Evolutionary conservation across 2,329 filamentous ascomycete genomes (phyloP).

Genomic region (Clonostachys byssicola): DNA sequence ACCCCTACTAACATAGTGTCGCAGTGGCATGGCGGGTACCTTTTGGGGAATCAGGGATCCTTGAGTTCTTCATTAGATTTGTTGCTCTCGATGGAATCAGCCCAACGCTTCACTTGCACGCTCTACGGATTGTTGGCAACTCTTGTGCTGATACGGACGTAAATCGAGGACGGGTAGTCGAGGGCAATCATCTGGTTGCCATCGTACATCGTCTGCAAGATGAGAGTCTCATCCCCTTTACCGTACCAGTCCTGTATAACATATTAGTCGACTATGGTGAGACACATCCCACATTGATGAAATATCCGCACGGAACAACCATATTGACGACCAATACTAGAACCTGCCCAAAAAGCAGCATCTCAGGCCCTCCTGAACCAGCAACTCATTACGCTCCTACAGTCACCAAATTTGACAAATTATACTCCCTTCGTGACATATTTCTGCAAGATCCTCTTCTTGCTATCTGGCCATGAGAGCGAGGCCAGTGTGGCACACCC

Average conservation of each 20-base stretch:
- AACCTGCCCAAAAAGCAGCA: slow-evolving; percentile 52
- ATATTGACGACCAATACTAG: slow-evolving; percentile 24
- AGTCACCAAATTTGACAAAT: slow-evolving; percentile 33
- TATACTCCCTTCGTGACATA: slow-evolving; percentile 41
- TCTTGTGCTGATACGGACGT: slow-evolving; percentile 60
- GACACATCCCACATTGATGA: slow-evolving; percentile 6
- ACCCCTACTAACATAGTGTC: slow-evolving; percentile 6
- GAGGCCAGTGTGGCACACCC: slow-evolving; percentile 38
- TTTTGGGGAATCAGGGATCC: slow-evolving; percentile 51
- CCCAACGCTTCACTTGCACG: slow-evolving; percentile 44
- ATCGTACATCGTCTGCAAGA: slow-evolving; percentile 44
- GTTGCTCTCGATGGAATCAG: slow-evolving; percentile 30
- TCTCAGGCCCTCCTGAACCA: slow-evolving; percentile 45
- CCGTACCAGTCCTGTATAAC: slow-evolving; percentile 58
- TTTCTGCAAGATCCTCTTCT: slow-evolving; percentile 51
- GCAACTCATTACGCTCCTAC: slow-evolving; percentile 43
- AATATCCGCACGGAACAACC: slow-evolving; percentile 7
- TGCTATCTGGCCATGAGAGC: slow-evolving; percentile 48
- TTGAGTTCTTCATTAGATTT: slow-evolving; percentile 50
- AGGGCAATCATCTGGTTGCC: slow-evolving; percentile 37
- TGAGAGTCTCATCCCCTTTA: slow-evolving; percentile 43
- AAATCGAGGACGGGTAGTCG: slow-evolving; percentile 52
- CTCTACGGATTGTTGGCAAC: slow-evolving; percentile 56
- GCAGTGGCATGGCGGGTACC: slow-evolving; percentile 52
- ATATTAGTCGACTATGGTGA: slow-evolving; percentile 60